phyloP scores from a whole-genome alignment of 768 basidiomycete species.

The Wakefieldia striispora region DNA sequence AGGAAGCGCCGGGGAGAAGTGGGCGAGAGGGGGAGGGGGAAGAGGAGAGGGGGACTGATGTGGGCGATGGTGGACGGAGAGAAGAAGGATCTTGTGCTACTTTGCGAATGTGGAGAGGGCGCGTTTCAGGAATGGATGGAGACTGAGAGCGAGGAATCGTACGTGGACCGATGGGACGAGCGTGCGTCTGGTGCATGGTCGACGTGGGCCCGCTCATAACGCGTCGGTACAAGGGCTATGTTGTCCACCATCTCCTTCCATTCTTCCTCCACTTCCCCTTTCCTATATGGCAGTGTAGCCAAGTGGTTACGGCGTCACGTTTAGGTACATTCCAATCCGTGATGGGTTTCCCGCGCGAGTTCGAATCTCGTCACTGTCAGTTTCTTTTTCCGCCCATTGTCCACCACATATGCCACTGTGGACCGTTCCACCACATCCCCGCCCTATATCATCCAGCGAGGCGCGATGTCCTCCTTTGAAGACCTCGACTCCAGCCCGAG shows the following conservation, averaged over 20 bases:
- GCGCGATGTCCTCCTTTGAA: constrained; percentile 14
- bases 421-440: neutral
- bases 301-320: constrained; percentile 62
- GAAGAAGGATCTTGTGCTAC: constrained; percentile 25
- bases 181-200: constrained; percentile 29
- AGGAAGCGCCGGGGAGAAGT: constrained; percentile 29
- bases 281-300: constrained; percentile 47
- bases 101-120: constrained; percentile 44
- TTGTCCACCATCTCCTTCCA: neutral
- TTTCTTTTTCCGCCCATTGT: constrained; percentile 14
- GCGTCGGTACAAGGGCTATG: constrained; percentile 4
- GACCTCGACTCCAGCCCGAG: constrained; percentile 16
- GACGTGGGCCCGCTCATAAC: constrained; percentile 10
- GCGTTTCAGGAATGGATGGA: constrained; percentile 36
- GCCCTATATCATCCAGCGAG: constrained; percentile 5
- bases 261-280: accelerated
- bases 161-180: constrained; percentile 54
- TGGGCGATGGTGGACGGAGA: constrained; percentile 28
- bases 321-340: constrained; percentile 46
- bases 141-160: constrained; percentile 42
- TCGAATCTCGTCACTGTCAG: constrained; percentile 61
- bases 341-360: constrained; percentile 60
- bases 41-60: constrained; percentile 27
- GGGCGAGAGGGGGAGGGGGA: constrained; percentile 34
- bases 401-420: constrained; percentile 1